A percentile compares a stretch with the other conserved stretches of the same genome.
These are phyloP conservation scores for Galerina sulciceps DNA, from an alignment of 768 basidiomycete species.

Conservation along the genomic window DNA sequence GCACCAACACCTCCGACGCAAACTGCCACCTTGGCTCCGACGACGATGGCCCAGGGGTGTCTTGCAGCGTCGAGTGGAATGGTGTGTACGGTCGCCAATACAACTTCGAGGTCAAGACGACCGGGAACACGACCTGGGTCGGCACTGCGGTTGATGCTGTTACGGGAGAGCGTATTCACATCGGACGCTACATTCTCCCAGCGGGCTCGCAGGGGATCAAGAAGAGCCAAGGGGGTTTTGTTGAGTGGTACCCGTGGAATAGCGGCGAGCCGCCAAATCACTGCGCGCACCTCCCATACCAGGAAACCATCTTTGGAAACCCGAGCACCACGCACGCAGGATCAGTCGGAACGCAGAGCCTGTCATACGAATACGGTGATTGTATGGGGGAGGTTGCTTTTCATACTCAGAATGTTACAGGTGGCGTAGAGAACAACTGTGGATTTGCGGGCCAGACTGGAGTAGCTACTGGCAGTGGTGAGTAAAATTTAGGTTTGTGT, in stretches of 20 bases:
- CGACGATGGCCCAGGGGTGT: background rate
- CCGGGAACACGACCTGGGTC: background rate
- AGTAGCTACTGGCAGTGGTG: too few species aligned
- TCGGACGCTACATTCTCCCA: constrained; percentile 1
- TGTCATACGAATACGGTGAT: constrained; percentile 2
- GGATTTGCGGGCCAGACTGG: background rate
- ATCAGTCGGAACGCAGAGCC: background rate
- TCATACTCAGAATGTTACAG: background rate
- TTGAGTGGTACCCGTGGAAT: constrained; percentile 8
- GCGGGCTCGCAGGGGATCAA: background rate
- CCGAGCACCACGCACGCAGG: background rate
- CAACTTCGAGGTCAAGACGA: constrained; percentile 6
- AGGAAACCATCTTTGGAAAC: background rate
- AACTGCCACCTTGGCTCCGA: background rate
- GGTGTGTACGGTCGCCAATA: background rate
- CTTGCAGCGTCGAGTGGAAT: background rate
- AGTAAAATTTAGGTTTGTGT: too few species aligned
- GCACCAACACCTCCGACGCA: background rate
- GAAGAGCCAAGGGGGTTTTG: background rate
- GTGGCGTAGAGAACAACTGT: background rate
- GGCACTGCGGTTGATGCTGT: constrained; percentile 5
- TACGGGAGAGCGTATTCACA: constrained; percentile 1
- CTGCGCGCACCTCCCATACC: background rate
- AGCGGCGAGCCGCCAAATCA: background rate
- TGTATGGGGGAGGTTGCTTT: background rate